Base-by-base conservation (phyloP, 2,329 filamentous ascomycete genomes). In the Ilyonectria destructans region DNA sequence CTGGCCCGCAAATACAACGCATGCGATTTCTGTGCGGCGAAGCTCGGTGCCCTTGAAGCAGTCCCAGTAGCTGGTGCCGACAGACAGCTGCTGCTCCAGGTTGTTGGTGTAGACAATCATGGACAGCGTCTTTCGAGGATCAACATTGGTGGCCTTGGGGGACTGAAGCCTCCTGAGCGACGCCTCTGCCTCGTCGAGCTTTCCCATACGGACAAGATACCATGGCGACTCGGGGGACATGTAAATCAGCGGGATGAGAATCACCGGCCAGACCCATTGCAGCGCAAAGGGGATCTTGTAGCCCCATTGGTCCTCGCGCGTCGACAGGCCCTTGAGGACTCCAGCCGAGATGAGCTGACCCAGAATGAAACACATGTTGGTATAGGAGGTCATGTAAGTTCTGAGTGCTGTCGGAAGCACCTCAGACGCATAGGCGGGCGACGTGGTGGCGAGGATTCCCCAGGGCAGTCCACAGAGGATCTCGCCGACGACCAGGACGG, bases 191-290 rank as follows among this genome's bases (percentile, higher is more conserved):
- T 79, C 78, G 0, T 80, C 74, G 5, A 77, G 66, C 8, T 74
- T 72, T 0, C 79, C 80, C 15, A 79, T 69, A 6, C 83, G 79
- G 9, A 85, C 80, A 0, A 82, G 77, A 74, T 81, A 83, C 82
- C 83, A 79, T 0, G 86, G 86, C 1, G 82, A 84, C 63, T 87
- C 85, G 0, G 85, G 85, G 0, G 84, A 82, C 33, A 86, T 82
- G 9, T 77, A 67, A 2, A 84, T 75, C 1, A 78, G 72, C 0
- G 82, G 70, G 4, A 86, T 68, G 2, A 87, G 75, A 2, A 82
- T 76, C 0, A 82, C 76, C 0, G 85, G 84, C 81, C 83, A 87
- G 2, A 82, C 70, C 85, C 86, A 87, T 65, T 87, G 85, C 0
- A 86, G 58, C 0, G 80, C 84, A 59, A 85, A 87, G 0, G 85